Evolutionary conservation across 306 rosid species (phyloP), one percentile per base, ranked within the genome.

Genomic region (Medicago ruthenica): DNA sequence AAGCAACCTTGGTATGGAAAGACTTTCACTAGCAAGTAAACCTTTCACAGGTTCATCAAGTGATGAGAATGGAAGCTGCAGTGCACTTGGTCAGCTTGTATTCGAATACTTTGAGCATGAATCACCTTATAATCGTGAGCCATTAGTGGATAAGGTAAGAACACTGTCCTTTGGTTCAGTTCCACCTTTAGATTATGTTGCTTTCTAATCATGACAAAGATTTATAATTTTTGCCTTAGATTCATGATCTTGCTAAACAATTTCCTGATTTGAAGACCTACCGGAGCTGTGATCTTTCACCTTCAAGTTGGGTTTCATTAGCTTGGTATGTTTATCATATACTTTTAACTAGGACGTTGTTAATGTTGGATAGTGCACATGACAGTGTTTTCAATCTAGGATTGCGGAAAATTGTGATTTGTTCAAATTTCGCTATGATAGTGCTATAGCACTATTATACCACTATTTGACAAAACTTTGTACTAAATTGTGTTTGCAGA

Each of bases 271-370:
- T 91, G 71, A 83, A 65, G 83, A 86, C 91, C 10, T 85, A 67
- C 76, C 75, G 80, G 83, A 91, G 97, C 81, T 89, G 88, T 71
- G 97, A 89, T 80, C 81, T 91, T 77, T 85, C 88, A 62, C 89
- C 91, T 59, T 82, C 93, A 34, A 91, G 97, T 83, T 91, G 97
- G 97, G 71, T 91, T 71, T 89, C 95, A 67, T 85, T 91, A 58
- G 88, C 97, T 40, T 89, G 97, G 97, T 91, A 80, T 53, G 85
- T 74, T 67, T 65, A 18, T 62, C 63, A 42, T 69, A 41, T 51
- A 40, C 40, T 47, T 67, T n/a, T 15, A 64, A 17, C 54, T 16
- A 24, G 40, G 4, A 21, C 6, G 21, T 57, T 34, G 14, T n/a
- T 50, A n/a, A 40, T 67, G 9, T 12, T 69, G 81, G 59, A 61